These are phyloP conservation scores for Volutella citrinella DNA, from an alignment of 2,329 filamentous ascomycete genomes.

Conservation along the genomic window DNA sequence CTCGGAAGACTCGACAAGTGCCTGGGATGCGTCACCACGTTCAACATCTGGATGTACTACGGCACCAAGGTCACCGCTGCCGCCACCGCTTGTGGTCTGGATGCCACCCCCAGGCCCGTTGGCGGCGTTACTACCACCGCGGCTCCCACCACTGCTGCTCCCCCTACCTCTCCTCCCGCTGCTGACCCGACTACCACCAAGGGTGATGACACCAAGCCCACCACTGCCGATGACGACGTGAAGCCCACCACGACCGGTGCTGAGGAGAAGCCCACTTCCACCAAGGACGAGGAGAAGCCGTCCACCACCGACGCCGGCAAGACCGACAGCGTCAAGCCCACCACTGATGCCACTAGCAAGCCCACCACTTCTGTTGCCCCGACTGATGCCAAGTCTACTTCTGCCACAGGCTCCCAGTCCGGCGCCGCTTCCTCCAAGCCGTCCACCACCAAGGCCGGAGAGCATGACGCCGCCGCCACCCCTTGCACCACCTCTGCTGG, in stretches of 20 bases:
- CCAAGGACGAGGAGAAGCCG: background rate
- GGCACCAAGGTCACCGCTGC: background rate
- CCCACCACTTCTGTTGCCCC: no score
- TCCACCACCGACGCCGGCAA: background rate
- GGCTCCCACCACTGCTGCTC: background rate
- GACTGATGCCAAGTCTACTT: no score
- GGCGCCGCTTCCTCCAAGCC: no score
- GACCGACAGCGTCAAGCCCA: background rate
- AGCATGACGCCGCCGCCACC: no score
- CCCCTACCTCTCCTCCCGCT: background rate
- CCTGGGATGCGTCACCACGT: background rate
- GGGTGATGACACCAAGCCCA: no score
- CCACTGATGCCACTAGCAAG: no score
- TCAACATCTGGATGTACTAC: background rate
- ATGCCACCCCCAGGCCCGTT: conserved; percentile 1
- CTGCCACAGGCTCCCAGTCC: no score
- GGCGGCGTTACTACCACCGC: no score
- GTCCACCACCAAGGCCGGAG: no score
- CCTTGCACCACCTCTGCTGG: no score
- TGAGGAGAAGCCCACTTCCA: background rate
- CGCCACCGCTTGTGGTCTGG: conserved; percentile 2
- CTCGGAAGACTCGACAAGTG: background rate
- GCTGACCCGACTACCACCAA: background rate
- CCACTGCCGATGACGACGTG: background rate
- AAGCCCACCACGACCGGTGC: background rate